A percentile compares a stretch with the other conserved stretches of the same genome.
Conservation (phyloP, 2,329 filamentous ascomycete genomes). For the Rhynchosporium agropyri region DNA sequence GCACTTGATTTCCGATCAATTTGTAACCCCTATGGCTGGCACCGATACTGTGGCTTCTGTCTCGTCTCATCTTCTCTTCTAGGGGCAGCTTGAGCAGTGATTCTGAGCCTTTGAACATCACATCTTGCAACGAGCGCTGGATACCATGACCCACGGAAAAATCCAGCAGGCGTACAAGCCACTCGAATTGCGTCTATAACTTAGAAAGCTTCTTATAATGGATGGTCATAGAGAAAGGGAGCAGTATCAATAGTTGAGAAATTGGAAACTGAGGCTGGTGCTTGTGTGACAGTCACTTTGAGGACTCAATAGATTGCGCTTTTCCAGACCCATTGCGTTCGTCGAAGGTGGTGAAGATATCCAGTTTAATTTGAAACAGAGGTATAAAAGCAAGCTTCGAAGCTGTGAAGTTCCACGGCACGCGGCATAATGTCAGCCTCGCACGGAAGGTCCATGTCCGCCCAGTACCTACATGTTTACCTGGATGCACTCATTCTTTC, state of each 20-base stretch:
- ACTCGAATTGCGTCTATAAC: conserved; percentile 45
- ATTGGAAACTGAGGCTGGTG: conserved; percentile 15
- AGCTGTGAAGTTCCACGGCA: too few relatives aligned
- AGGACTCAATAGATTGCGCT: neutral
- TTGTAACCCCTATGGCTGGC: conserved; percentile 53
- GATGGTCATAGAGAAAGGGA: conserved; percentile 28
- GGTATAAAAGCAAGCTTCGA: too few relatives aligned
- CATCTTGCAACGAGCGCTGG: conserved; percentile 44
- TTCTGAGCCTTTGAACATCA: conserved; percentile 46
- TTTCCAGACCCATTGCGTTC: neutral
- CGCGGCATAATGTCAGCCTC: too few relatives aligned
- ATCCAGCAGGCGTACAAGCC: conserved; percentile 52
- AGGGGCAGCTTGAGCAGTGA: conserved; percentile 52
- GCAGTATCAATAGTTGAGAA: conserved; percentile 35
- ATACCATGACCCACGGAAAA: conserved; percentile 55
- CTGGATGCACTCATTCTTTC: too few relatives aligned
- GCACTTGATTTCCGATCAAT: conserved; percentile 49
- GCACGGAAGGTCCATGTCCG: too few relatives aligned
- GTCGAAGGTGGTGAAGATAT: too few relatives aligned
- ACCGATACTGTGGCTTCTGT: conserved; percentile 44
- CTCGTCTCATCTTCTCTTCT: conserved; percentile 49
- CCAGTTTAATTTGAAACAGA: too few relatives aligned
- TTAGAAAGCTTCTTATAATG: conserved; percentile 24
- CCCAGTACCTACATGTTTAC: too few relatives aligned
- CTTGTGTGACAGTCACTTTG: conserved; percentile 3